A percentile compares a stretch with the other conserved stretches of the same genome.
These are phyloP conservation scores for Chaetomium sp. DNA, from an alignment of 2,329 filamentous ascomycete species.

Conservation along the genomic window DNA sequence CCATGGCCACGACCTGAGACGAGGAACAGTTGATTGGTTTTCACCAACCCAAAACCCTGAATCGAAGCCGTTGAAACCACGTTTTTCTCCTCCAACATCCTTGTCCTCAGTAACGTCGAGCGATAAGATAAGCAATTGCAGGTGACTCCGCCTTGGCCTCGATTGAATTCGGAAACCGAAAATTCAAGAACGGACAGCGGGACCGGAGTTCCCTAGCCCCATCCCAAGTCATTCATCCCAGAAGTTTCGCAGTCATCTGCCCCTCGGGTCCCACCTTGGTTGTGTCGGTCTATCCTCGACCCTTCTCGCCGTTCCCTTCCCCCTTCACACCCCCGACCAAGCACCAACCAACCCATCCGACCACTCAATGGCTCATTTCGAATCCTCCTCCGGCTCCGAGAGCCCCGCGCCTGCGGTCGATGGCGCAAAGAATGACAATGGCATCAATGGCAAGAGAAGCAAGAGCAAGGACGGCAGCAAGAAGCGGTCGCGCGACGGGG, in stretches of 20 bases:
- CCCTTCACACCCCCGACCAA: background rate
- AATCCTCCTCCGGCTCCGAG: constrained; percentile 38
- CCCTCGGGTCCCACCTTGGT: constrained; percentile 10
- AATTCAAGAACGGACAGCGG: constrained; percentile 21
- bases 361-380: constrained; percentile 39
- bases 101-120: constrained; percentile 16
- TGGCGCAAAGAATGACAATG: constrained; percentile 37
- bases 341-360: background rate
- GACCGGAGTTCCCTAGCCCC: constrained; percentile 22
- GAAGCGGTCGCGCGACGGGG: constrained; percentile 24
- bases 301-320: background rate
- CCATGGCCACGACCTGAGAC: background rate
- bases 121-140: constrained; percentile 22
- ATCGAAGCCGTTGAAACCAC: background rate
- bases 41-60: background rate
- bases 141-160: constrained; percentile 5
- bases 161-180: constrained; percentile 17
- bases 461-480: constrained; percentile 30
- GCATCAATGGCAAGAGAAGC: constrained; percentile 32
- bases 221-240: constrained; percentile 2
- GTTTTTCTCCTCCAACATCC: background rate
- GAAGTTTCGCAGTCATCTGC: constrained; percentile 26
- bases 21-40: background rate
- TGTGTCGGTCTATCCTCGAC: background rate
- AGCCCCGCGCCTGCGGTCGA: constrained; percentile 35